Evolutionary conservation across 1,139 yeast species (phyloP), one percentile per base, ranked within the genome.

Genomic region (Suhomyces bokatorum): DNA sequence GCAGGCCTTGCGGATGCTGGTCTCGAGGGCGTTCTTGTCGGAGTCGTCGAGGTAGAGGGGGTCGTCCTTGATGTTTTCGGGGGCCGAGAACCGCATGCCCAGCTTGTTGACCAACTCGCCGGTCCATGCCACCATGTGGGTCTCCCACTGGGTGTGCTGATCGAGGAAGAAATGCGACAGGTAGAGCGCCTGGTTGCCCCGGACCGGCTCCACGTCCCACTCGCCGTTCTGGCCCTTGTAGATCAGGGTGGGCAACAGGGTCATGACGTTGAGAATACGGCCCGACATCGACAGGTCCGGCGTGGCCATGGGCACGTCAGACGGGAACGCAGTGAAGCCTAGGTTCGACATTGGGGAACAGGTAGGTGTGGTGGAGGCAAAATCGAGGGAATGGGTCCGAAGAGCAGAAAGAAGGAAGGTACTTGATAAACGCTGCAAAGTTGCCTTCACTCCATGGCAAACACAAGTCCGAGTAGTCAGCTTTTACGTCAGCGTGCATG

Each of bases 101-200:
- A 64, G 60, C 45, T 69, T 66, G 47, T 74, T 69, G 45, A 73
- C 73, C 50, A 90, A 72, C 64, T 90, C 98, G 24, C 99, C 99
- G 0, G 97, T 87, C 99, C 99, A 95, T 1, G 91, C 97, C 44
- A 95, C 83, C 47, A 89, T 69, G 52, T 89, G 87, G 38, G 91
- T 84, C 53, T 89, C 95, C 95, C 97, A 93, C 17, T 81, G 79
- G 0, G 90, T 78, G 37, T 80, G 81, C 40, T 82, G 78, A 42
- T 75, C 75, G 46, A 93, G 69, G 57, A 80, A 84, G 51, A 75
- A 74, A 51, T 87, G 79, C 4, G 95, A 83, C 7, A 96, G 82
- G 59, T 85, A 85, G 41, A 91, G 68, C 0, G 98, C 96, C 12
- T 95, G 84, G 57, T 87, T 87, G 1, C 98, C 98, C 22, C 93